Conservation (phyloP, 2,329 filamentous ascomycete species). For the Neobulgaria alba region DNA sequence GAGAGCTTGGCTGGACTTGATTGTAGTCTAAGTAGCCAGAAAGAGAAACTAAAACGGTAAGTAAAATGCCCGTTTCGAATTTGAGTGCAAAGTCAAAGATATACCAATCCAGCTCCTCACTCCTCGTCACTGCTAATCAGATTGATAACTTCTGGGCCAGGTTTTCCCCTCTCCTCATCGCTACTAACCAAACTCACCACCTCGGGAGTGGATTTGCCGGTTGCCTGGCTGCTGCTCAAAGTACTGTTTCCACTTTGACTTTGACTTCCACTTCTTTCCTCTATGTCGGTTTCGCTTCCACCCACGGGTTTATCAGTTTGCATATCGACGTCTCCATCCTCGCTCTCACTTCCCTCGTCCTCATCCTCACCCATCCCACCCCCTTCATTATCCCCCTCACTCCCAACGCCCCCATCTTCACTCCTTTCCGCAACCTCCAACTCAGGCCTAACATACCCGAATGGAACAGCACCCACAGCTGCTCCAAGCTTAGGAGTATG, state of each 20-base stretch:
- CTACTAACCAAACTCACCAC: background rate
- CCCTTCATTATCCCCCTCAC: background rate
- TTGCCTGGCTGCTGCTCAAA: too few relatives aligned
- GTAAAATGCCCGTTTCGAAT: too few relatives aligned
- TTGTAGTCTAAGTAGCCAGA: too few relatives aligned
- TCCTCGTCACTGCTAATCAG: too few relatives aligned
- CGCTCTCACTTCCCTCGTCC: background rate
- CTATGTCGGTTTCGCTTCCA: background rate
- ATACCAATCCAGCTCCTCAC: too few relatives aligned
- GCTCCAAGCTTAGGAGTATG: constrained; percentile 9
- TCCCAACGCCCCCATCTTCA: background rate
- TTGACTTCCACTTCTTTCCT: background rate
- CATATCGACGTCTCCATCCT: background rate
- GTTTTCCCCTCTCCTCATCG: background rate
- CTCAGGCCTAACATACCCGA: constrained; percentile 16
- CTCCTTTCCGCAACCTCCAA: background rate
- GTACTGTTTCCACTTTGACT: too few relatives aligned
- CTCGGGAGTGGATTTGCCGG: background rate
- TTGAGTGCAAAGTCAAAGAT: too few relatives aligned
- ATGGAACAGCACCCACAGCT: constrained; percentile 15
- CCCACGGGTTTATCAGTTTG: background rate
- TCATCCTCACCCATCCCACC: background rate
- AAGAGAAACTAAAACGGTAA: too few relatives aligned
- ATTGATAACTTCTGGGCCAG: too few relatives aligned
- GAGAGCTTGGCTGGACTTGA: too few relatives aligned